Percentiles rank a stretch among this genome's conserved stretches.
These are phyloP conservation scores for Podila clonocystis DNA, from an alignment of 192 early-diverging fungal species.

Conservation along the genomic window DNA sequence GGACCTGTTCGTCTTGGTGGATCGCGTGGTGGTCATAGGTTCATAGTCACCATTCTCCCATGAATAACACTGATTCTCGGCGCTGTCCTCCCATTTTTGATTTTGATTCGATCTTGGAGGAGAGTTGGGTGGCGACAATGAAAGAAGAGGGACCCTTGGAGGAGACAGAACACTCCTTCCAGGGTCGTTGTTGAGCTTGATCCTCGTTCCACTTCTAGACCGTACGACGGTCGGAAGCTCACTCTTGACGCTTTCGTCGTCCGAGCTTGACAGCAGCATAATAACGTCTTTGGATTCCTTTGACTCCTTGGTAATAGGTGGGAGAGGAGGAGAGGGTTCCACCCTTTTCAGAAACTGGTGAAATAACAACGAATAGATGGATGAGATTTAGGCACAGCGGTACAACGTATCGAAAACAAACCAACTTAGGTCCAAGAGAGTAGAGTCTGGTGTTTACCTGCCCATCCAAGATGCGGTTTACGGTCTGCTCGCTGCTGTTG, in stretches of 20 bases:
- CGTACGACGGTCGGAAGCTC: not conserved
- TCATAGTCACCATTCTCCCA: not conserved
- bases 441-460: conserved; percentile 6
- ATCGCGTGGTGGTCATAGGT: too few relatives aligned
- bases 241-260: conserved; percentile 8
- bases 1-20: not conserved
- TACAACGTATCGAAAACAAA: not conserved
- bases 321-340: not conserved
- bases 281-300: not conserved
- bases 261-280: conserved; percentile 11
- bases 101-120: too few relatives aligned
- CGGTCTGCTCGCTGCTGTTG: conserved; percentile 19
- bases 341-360: not conserved
- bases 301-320: not conserved
- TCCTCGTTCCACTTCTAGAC: too few relatives aligned
- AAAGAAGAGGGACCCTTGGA: too few relatives aligned
- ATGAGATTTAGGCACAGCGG: not conserved
- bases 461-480: conserved; percentile 42
- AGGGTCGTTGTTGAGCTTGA: not conserved
- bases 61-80: not conserved
- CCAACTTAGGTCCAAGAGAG: not conserved
- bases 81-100: too few relatives aligned
- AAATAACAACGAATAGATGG: not conserved
- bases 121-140: too few relatives aligned
- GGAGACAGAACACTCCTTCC: not conserved